phyloP scores from a whole-genome alignment of 129 eudicot species.

The Helianthus tuberosus region DNA sequence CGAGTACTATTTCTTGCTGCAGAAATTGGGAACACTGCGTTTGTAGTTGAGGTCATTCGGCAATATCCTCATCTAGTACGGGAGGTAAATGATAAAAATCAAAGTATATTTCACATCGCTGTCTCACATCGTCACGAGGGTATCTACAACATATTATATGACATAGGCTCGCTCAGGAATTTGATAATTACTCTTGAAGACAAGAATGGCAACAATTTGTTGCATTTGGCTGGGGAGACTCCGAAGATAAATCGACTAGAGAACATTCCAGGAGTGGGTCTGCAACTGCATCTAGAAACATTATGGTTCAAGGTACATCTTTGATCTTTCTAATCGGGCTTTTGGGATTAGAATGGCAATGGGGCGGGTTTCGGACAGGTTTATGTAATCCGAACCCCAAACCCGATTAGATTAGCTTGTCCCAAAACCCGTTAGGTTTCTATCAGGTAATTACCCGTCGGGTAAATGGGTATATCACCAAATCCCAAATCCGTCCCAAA shows the following conservation, averaged over 20 bases:
- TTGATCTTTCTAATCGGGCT: not conserved
- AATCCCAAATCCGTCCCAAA: too few species aligned
- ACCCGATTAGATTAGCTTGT: too few species aligned
- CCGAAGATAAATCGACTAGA: constrained; percentile 31
- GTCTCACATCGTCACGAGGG: constrained; percentile 35
- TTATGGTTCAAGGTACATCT: constrained; percentile 46
- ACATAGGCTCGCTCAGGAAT: constrained; percentile 27
- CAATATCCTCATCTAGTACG: constrained; percentile 35
- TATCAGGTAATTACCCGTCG: too few species aligned
- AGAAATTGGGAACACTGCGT: constrained; percentile 31
- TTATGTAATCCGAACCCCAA: too few species aligned
- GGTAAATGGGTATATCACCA: too few species aligned
- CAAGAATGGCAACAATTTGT: constrained; percentile 24
- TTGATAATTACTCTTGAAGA: constrained; percentile 24
- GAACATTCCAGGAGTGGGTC: constrained; percentile 36
- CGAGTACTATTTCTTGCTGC: constrained; percentile 35
- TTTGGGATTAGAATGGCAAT: not conserved
- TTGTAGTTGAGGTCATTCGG: constrained; percentile 24
- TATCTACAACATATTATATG: constrained; percentile 33
- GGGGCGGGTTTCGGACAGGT: too few species aligned
- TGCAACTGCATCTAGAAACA: constrained; percentile 43
- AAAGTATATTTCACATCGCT: constrained; percentile 39
- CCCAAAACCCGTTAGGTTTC: too few species aligned
- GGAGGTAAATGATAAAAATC: constrained; percentile 26
- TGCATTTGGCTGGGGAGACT: constrained; percentile 39